Evolutionary conservation across 129 eudicot genomes (phyloP).

Genomic region (Lactuca saligna): DNA sequence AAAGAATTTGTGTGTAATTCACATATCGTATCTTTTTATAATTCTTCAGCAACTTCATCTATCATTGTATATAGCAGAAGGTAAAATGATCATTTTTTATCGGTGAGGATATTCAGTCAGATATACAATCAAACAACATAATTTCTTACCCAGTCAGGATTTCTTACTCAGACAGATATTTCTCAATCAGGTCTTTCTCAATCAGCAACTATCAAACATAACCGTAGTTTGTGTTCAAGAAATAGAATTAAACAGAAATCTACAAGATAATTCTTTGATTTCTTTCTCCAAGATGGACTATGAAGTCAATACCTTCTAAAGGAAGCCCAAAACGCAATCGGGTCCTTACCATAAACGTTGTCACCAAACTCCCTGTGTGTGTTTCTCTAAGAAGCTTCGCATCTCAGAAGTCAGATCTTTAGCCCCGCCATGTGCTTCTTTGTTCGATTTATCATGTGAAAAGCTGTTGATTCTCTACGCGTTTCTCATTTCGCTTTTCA

Average conservation of each 20-base stretch:
- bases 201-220: too few species aligned
- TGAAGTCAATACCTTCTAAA: slow-evolving; percentile 1
- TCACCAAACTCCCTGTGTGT: slow-evolving; percentile 12
- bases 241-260: slow-evolving; percentile 3
- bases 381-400: slow-evolving; percentile 19
- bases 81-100: too few species aligned
- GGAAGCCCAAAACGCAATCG: slow-evolving; percentile 11
- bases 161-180: too few species aligned
- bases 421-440: slow-evolving; percentile 6
- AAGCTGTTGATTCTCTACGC: slow-evolving; percentile 6
- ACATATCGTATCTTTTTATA: too few species aligned
- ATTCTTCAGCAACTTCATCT: too few species aligned
- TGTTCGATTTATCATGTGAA: slow-evolving; percentile 20
- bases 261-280: background rate
- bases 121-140: too few species aligned
- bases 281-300: background rate
- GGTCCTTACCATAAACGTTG: slow-evolving; percentile 7
- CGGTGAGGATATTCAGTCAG: too few species aligned
- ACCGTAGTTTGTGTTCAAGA: too few species aligned
- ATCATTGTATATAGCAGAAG: too few species aligned
- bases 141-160: too few species aligned
- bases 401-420: slow-evolving; percentile 5
- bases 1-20: too few species aligned
- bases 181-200: too few species aligned
- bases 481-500: slow-evolving; percentile 4